phyloP scores from a whole-genome alignment of 352 stramenopile genomes.

The Thalassiosira pacifica region DNA sequence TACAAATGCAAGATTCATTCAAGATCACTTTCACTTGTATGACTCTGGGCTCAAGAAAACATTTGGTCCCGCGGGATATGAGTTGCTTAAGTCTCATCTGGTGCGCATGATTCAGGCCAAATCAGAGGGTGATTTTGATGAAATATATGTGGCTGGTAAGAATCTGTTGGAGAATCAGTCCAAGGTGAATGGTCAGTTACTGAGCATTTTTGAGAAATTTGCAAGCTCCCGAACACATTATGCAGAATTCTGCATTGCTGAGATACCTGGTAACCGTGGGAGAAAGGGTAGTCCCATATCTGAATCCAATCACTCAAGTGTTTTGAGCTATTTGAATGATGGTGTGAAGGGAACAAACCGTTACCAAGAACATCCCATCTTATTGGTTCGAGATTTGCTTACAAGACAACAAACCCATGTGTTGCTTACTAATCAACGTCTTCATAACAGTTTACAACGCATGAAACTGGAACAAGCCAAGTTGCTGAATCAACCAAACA shows the following conservation, averaged over 20 bases:
- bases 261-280: constrained; percentile 17
- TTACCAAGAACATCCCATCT: constrained; percentile 12
- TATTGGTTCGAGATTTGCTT: not conserved
- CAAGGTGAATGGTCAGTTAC: not conserved
- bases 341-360: constrained; percentile 6
- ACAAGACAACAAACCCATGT: not conserved
- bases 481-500: too few species aligned
- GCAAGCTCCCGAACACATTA: not conserved
- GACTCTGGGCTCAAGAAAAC: constrained; percentile 46
- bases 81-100: constrained; percentile 42
- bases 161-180: not conserved
- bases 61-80: constrained; percentile 22
- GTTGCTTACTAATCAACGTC: too few species aligned
- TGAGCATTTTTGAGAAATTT: constrained; percentile 15
- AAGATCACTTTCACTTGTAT: constrained; percentile 54
- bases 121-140: constrained; percentile 26
- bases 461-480: not conserved
- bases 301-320: constrained; percentile 43
- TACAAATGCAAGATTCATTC: constrained; percentile 44
- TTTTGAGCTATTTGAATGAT: constrained; percentile 35
- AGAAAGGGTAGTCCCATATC: constrained; percentile 3
- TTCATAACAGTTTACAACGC: not conserved
- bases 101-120: constrained; percentile 29
- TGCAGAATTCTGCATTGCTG: constrained; percentile 12
- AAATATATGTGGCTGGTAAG: not conserved